These are phyloP conservation scores for Melanogaster broomeanus DNA, from an alignment of 768 basidiomycete species.

Conservation along the genomic window DNA sequence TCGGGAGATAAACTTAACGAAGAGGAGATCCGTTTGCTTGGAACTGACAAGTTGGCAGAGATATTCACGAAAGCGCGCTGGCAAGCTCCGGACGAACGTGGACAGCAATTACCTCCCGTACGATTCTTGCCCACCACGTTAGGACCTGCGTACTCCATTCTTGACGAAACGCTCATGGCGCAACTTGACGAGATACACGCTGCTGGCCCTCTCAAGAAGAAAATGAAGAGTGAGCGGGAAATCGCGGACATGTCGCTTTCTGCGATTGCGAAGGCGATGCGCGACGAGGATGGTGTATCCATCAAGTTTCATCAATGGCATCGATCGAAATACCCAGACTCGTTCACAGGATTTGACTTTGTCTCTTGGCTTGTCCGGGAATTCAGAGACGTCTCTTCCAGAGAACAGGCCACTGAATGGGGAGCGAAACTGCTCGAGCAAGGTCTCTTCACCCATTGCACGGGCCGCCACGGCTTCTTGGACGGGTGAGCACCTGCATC, in stretches of 20 bases:
- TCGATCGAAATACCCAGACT: constrained; percentile 66
- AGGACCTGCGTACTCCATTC: constrained; percentile 74
- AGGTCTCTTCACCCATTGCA: constrained; percentile 85
- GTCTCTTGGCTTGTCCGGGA: constrained; percentile 92
- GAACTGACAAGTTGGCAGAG: constrained; percentile 90
- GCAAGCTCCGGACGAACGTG: constrained; percentile 50
- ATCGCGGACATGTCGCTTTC: constrained; percentile 64
- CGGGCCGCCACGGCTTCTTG: constrained; percentile 77
- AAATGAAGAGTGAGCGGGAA: constrained; percentile 76
- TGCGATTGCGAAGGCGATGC: constrained; percentile 80
- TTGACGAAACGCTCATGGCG: constrained; percentile 76
- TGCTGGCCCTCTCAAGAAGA: constrained; percentile 72
- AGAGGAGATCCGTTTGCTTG: constrained; percentile 84
- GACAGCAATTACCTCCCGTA: constrained; percentile 54
- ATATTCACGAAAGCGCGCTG: constrained; percentile 84
- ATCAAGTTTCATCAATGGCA: constrained; percentile 91
- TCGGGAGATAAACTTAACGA: constrained; percentile 78
- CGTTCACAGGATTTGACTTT: constrained; percentile 88
- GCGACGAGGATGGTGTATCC: constrained; percentile 78
- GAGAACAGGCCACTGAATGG: constrained; percentile 79
- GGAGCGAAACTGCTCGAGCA: constrained; percentile 76
- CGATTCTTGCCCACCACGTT: constrained; percentile 85
- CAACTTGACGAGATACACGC: constrained; percentile 82
- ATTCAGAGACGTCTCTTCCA: constrained; percentile 84
- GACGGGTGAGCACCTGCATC: constrained; percentile 63